Conservation (phyloP, 306 rosid species). For the Quercus suber region DNA sequence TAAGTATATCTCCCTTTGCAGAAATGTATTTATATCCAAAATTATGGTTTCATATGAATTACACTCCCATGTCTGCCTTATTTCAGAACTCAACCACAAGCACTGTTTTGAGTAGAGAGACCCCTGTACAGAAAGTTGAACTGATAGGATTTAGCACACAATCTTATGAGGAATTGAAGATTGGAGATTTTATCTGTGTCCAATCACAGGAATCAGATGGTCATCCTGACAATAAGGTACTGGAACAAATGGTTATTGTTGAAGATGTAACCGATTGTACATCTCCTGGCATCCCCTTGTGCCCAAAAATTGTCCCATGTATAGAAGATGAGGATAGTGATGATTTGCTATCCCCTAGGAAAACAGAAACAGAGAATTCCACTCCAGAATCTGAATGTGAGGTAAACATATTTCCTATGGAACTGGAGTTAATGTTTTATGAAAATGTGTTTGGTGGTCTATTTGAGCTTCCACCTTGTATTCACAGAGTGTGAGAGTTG, state of each 20-base stretch:
- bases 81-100: constrained; percentile 46
- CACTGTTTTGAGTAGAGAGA: constrained; percentile 39
- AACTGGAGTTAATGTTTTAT: constrained; percentile 16
- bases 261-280: constrained; percentile 35
- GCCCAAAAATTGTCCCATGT: constrained; percentile 37
- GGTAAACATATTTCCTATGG: constrained; percentile 42
- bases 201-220: constrained; percentile 22
- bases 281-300: constrained; percentile 37
- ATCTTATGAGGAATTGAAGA: constrained; percentile 11
- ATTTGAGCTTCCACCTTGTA: constrained; percentile 14
- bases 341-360: constrained; percentile 36
- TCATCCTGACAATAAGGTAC: constrained; percentile 23
- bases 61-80: constrained; percentile 18
- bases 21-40: not conserved
- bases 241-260: constrained; percentile 26
- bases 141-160: constrained; percentile 22
- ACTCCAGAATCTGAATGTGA: constrained; percentile 38
- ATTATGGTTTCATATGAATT: constrained; percentile 18
- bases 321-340: constrained; percentile 40
- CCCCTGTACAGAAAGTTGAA: constrained; percentile 32
- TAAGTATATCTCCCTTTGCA: constrained; percentile 39
- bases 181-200: constrained; percentile 22
- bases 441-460: constrained; percentile 6
- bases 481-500: constrained; percentile 47
- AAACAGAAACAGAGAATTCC: constrained; percentile 27